Base-by-base conservation (phyloP, 768 basidiomycete species). In the Trametes coccinea region DNA sequence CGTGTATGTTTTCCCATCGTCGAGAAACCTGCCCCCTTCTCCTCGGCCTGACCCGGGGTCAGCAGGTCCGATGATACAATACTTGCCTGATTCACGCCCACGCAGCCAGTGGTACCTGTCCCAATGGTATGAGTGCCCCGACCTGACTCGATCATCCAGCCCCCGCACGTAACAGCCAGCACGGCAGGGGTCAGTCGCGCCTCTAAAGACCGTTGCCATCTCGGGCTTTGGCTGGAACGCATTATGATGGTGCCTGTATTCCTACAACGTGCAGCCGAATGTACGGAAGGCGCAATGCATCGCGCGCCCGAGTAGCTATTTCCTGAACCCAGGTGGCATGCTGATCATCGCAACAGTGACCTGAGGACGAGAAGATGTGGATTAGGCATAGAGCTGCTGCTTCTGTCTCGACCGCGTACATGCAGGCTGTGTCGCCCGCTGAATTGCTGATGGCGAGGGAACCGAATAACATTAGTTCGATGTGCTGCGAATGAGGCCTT, bases 11-110 rank as follows among this genome's bases (percentile, higher is more conserved):
- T 57, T 57, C 56, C 33, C 61, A 53, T 46, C 55, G 40, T 37
- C 51, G 50, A 37, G 50, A 27, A 33, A 52, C 47, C 44, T 29
- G 6, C 33, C n/a, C 49, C 11, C 57, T 58, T 54, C 50, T 48
- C 50, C n/a, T 61, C 60, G 56, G 61, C 7, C 61, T 41, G 37
- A 48, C 45, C 56, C 56, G 61, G 33, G n/a, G 51, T 51, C 50
- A 52, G 43, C 51, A 43, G 54, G 60, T 49, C 54, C 45, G 49
- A 44, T 56, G 49, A 29, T 45, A 30, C 43, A 45, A 43, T 44
- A 30, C 44, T 47, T 56, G 37, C 60, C 60, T 56, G 53, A 49
- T 16, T 55, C 47, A 27, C 48, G 48, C 14, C n/a, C 22, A 33
- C 49, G 41, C 44, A 61, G 60, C 60, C 48, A 61, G 45, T 61